Evolutionary conservation across 495 filamentous ascomycete species (phyloP).

Genomic region (Aspergillus campestris): DNA sequence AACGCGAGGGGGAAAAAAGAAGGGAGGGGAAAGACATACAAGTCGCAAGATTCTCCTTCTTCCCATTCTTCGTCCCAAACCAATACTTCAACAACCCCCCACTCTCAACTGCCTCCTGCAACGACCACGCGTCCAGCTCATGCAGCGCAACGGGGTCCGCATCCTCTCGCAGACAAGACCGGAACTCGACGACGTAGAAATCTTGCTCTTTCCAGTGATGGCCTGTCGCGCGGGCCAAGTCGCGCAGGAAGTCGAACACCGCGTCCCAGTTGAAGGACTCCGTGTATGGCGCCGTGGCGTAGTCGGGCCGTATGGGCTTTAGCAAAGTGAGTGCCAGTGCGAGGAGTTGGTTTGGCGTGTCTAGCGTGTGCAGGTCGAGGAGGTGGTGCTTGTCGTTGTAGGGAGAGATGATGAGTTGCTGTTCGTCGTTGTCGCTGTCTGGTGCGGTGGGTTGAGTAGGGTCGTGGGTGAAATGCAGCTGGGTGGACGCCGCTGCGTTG

Average conservation of each 20-base stretch:
- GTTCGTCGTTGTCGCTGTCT: slow-evolving; percentile 5
- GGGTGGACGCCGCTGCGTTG: slow-evolving; percentile 26
- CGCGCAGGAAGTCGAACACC: slow-evolving; percentile 46
- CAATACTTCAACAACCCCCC: slow-evolving; percentile 90
- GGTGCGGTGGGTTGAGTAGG: not conserved
- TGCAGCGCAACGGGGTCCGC: slow-evolving; percentile 55
- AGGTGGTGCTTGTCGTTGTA: slow-evolving; percentile 62
- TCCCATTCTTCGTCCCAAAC: slow-evolving; percentile 61
- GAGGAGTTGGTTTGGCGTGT: slow-evolving; percentile 56
- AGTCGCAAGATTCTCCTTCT: slow-evolving; percentile 63
- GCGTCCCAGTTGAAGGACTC: slow-evolving; percentile 72
- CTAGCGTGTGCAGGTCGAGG: slow-evolving; percentile 58
- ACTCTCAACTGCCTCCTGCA: slow-evolving; percentile 64
- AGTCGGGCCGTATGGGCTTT: slow-evolving; percentile 53
- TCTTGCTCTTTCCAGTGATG: slow-evolving; percentile 52
- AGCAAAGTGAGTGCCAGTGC: slow-evolving; percentile 59
- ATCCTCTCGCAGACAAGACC: slow-evolving; percentile 55
- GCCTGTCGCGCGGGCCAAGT: slow-evolving; percentile 27
- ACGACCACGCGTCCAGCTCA: slow-evolving; percentile 63
- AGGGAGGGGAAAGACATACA: slow-evolving; percentile 35
- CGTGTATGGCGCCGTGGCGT: slow-evolving; percentile 66
- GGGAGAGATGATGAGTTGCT: slow-evolving; percentile 57
- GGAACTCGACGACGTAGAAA: slow-evolving; percentile 80
- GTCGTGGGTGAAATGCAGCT: slow-evolving; percentile 15
- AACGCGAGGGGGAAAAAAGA: not conserved